Percentiles rank a stretch among this genome's conserved stretches.
phyloP scores from a whole-genome alignment of 805 yeast species.

The Kodamaea kaohsiungensis region DNA sequence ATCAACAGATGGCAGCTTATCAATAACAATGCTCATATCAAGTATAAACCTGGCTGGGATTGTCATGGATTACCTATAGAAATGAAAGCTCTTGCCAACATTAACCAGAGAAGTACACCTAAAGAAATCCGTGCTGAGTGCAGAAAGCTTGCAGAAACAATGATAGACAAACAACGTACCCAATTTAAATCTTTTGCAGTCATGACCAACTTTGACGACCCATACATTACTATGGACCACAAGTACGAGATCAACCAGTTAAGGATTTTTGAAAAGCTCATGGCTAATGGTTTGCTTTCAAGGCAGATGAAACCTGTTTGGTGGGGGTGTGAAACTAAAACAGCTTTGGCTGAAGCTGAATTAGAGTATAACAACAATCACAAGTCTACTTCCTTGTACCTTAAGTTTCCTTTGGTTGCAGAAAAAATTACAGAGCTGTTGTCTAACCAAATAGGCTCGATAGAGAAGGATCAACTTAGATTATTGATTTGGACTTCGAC shows the following conservation, averaged over 20 bases:
- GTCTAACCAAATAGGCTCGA: not conserved
- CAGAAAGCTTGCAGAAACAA: slow-evolving; percentile 61
- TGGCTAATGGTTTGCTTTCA: slow-evolving; percentile 65
- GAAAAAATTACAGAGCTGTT: slow-evolving; percentile 17
- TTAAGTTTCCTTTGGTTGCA: slow-evolving; percentile 56
- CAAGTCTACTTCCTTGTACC: slow-evolving; percentile 64
- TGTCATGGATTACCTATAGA: slow-evolving; percentile 98
- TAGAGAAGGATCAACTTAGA: slow-evolving; percentile 12
- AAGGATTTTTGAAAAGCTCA: slow-evolving; percentile 62
- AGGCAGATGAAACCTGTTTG: slow-evolving; percentile 93
- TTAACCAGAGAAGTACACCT: slow-evolving; percentile 12
- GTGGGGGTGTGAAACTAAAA: slow-evolving; percentile 93
- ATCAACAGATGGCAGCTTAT: slow-evolving; percentile 70
- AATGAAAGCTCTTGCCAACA: slow-evolving; percentile 56
- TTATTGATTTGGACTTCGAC: slow-evolving; percentile 93
- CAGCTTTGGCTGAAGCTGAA: slow-evolving; percentile 97
- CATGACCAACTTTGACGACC: slow-evolving; percentile 77
- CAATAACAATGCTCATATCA: slow-evolving; percentile 56
- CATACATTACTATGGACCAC: slow-evolving; percentile 72
- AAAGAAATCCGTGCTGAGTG: slow-evolving; percentile 69
- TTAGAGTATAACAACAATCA: slow-evolving; percentile 80
- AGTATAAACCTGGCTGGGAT: slow-evolving; percentile 95
- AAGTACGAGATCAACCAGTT: slow-evolving; percentile 77
- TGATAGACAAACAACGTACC: slow-evolving; percentile 62
- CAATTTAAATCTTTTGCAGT: slow-evolving; percentile 74